Percentiles rank a stretch among this genome's conserved stretches.
phyloP scores from a whole-genome alignment of 2,329 filamentous ascomycete genomes.

The Setomelanomma holmii region DNA sequence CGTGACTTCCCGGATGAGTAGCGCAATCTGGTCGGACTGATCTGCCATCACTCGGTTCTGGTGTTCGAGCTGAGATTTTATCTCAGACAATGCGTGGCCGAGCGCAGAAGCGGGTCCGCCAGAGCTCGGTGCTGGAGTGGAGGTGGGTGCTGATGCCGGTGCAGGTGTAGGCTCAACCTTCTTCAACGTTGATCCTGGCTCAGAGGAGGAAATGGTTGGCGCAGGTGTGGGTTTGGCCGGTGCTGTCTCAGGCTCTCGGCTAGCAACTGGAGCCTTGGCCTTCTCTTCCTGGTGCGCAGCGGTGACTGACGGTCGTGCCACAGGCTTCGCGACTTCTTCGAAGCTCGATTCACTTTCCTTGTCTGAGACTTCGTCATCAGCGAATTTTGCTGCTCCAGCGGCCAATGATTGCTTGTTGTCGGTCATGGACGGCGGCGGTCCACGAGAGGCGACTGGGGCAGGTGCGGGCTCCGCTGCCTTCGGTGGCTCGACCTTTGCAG shows the following conservation, averaged over 20 bases:
- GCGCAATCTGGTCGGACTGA: slow-evolving; percentile 78
- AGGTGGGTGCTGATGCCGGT: slow-evolving; percentile 46
- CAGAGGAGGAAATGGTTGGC: slow-evolving; percentile 39
- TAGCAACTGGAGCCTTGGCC: slow-evolving; percentile 40
- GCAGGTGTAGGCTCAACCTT: slow-evolving; percentile 49
- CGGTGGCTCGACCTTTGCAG: slow-evolving; percentile 61
- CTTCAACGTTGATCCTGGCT: slow-evolving; percentile 46
- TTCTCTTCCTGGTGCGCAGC: slow-evolving; percentile 51
- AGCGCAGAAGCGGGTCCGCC: slow-evolving; percentile 60
- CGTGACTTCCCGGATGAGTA: slow-evolving; percentile 66
- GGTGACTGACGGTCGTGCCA: slow-evolving; percentile 62
- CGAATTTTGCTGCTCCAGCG: slow-evolving; percentile 83
- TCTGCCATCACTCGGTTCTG: slow-evolving; percentile 79
- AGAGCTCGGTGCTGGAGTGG: slow-evolving; percentile 48
- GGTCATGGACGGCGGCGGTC: slow-evolving; percentile 72
- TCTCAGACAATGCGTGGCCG: slow-evolving; percentile 73
- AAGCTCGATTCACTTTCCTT: slow-evolving; percentile 80
- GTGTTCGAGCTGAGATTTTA: slow-evolving; percentile 77
- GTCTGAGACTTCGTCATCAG: slow-evolving; percentile 71
- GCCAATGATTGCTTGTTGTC: slow-evolving; percentile 90
- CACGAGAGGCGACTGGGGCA: slow-evolving; percentile 54
- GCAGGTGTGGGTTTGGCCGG: slow-evolving; percentile 54
- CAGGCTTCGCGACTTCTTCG: slow-evolving; percentile 81
- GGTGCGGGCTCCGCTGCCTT: slow-evolving; percentile 59
- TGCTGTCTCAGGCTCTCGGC: slow-evolving; percentile 52